Evolutionary conservation across 352 stramenopile genomes (phyloP).

Genomic region (Thraustochytrium striatum): DNA sequence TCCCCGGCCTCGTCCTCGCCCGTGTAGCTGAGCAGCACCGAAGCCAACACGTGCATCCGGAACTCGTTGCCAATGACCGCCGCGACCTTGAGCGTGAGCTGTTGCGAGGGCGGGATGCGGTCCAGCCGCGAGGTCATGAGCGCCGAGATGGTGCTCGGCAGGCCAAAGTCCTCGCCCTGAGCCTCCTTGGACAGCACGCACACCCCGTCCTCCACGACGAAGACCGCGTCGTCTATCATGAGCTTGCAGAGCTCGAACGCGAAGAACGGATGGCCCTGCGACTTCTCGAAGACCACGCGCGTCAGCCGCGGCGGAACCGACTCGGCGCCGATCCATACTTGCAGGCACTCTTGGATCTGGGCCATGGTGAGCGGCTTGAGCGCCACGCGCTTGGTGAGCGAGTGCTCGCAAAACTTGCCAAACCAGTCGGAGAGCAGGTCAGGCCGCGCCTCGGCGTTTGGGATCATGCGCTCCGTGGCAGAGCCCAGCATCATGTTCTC

Average conservation of each 20-base stretch:
- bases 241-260: slow-evolving; percentile 43
- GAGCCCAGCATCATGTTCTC: slow-evolving; percentile 21
- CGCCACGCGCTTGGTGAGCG: not conserved
- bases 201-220: not conserved
- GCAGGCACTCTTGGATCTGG: slow-evolving; percentile 14
- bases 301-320: not conserved
- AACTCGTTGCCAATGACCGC: slow-evolving; percentile 45
- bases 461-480: not conserved
- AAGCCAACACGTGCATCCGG: slow-evolving; percentile 8
- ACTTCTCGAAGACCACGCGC: slow-evolving; percentile 27
- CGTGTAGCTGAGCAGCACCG: slow-evolving; percentile 31
- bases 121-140: slow-evolving; percentile 44
- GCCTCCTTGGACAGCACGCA: slow-evolving; percentile 16
- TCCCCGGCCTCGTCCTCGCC: slow-evolving; percentile 13
- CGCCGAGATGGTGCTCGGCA: slow-evolving; percentile 41
- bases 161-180: slow-evolving; percentile 19
- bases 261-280: slow-evolving; percentile 44
- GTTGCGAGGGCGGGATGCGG: slow-evolving; percentile 4
- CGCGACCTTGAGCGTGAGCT: slow-evolving; percentile 40
- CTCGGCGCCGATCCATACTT: not conserved
- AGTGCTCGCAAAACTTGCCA: not conserved
- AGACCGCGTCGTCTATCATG: not conserved
- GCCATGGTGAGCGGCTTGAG: not conserved
- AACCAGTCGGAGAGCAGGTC: slow-evolving; percentile 18
- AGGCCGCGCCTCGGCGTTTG: not conserved